phyloP scores from a whole-genome alignment of 768 basidiomycete species.

The Termitomyces sp. region DNA sequence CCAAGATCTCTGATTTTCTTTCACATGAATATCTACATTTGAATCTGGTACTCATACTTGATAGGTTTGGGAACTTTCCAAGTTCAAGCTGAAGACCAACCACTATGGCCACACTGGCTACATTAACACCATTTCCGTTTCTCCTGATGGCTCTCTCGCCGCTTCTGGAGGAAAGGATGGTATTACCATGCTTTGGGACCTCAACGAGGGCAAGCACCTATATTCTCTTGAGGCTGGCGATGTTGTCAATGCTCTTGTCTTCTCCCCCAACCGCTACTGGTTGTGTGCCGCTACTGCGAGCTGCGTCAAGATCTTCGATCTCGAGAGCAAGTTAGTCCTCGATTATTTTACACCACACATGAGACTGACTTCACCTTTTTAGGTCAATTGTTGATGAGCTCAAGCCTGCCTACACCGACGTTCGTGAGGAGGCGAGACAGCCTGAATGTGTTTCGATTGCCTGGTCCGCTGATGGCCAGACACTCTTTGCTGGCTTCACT shows the following conservation, averaged over 20 bases:
- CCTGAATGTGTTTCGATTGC: conserved; percentile 96
- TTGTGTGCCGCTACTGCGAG: conserved; percentile 96
- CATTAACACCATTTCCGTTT: conserved; percentile 98
- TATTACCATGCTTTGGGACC: conserved; percentile 99
- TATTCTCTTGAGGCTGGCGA: conserved; percentile 99
- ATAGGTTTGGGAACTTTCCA: conserved; percentile 99
- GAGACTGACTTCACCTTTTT: conserved; percentile 2
- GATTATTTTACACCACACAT: not conserved
- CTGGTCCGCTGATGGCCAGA: conserved; percentile 98
- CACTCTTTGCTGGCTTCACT: conserved; percentile 94
- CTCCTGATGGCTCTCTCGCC: conserved; percentile 97
- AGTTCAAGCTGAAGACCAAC: conserved; percentile 99
- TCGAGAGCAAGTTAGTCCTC: conserved; percentile 91
- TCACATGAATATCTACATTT: conserved; percentile 29
- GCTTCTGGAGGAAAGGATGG: conserved; percentile 99
- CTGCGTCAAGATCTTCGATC: conserved; percentile 98
- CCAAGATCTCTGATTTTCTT: conserved; percentile 69
- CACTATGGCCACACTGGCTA: conserved; percentile 99
- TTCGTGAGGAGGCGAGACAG: conserved; percentile 64
- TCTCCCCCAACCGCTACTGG: conserved; percentile 99
- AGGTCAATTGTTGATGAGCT: conserved; percentile 99
- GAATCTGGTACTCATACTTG: conserved; percentile 10
- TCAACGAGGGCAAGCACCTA: conserved; percentile 99
- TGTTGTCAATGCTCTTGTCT: conserved; percentile 98
- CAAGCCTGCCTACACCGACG: conserved; percentile 88